Base-by-base conservation (phyloP, 306 rosid genomes). In the Erythrophleum fordii region DNA sequence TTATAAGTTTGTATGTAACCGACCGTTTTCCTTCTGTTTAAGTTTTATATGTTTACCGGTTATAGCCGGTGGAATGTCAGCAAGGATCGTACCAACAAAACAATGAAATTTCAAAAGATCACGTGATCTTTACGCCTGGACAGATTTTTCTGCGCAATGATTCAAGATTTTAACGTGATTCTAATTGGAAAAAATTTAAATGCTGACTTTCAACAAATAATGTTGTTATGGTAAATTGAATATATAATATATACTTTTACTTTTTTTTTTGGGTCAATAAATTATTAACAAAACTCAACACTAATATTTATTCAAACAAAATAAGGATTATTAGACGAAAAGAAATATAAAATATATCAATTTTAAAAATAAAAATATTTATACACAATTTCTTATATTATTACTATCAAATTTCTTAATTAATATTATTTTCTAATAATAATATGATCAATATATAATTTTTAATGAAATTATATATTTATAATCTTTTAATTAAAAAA, bases 51-150 rank as follows among this genome's bases (percentile, higher is more conserved):
- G 7, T 35, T 66, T 39, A 67, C 72, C n/a, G 52, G 72, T 23
- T 39, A 39, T 11, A 66, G 49, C 51, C 48, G 72, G 72, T 66
- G 45, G 14, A 62, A 3, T 7, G 22, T 8, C 48, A 29, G 13
- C 3, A 0, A 20, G 17, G 0, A 20, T 52, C 25, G 1, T 3
- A 14, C 53, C 4, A 13, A 3, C 39, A 28, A 59, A 59, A 1
- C 12, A 5, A 28, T 29, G 2, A 66, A 41, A 22, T 68, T 68
- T 20, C 29, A 41, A 66, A 37, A 37, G 11, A 42, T 68, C 73
- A 68, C 73, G 73, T 68, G 73, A 68, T 22, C 34, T 20, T 68
- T 68, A 68, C 73, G 73, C 11, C 35, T 39, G 29, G 17, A n/a
- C 17, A 11, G 25, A 64, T 31, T 34, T 64, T 64, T 64, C 69